A percentile compares a stretch with the other conserved stretches of the same genome.
These are phyloP conservation scores for Malassezia yamatoensis DNA, from an alignment of 1,284 basidiomycete genomes.

Conservation along the genomic window DNA sequence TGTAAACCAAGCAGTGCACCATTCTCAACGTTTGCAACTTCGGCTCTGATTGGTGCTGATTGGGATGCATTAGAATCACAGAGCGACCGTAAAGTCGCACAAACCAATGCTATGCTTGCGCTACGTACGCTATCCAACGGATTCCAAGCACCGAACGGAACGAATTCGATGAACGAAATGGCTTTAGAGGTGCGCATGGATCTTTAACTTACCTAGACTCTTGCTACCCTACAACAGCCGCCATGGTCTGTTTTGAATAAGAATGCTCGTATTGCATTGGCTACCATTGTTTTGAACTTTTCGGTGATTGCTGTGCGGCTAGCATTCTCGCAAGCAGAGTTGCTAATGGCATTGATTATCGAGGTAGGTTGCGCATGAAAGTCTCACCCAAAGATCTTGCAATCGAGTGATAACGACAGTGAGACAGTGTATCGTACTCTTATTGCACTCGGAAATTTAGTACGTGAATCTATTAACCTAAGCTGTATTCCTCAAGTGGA, in stretches of 20 bases:
- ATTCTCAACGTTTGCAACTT: conserved; percentile 56
- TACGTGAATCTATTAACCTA: conserved; percentile 49
- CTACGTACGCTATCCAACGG: conserved; percentile 72
- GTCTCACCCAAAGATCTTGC: conserved; percentile 11
- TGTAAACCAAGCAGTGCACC: conserved; percentile 54
- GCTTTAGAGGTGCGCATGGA: conserved; percentile 47
- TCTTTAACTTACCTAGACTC: conserved; percentile 18
- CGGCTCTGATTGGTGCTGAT: conserved; percentile 61
- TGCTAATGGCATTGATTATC: conserved; percentile 26
- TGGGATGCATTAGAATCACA: conserved; percentile 56
- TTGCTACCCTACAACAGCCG: conserved; percentile 20
- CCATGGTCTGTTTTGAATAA: conserved; percentile 54
- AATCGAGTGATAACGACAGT: conserved; percentile 54
- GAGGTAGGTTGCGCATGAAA: conserved; percentile 8
- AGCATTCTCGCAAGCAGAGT: conserved; percentile 13
- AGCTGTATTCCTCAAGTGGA: conserved; percentile 8
- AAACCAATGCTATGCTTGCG: conserved; percentile 76
- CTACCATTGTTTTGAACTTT: conserved; percentile 65
- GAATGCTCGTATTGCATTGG: conserved; percentile 61
- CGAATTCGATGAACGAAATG: conserved; percentile 33
- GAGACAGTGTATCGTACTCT: conserved; percentile 75
- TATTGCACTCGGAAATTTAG: conserved; percentile 78
- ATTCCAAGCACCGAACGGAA: conserved; percentile 51
- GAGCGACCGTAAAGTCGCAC: conserved; percentile 56
- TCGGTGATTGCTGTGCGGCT: conserved; percentile 6